These are phyloP conservation scores for Trypanosoma melophagium DNA, from an alignment of 208 protist species.

Conservation along the genomic window DNA sequence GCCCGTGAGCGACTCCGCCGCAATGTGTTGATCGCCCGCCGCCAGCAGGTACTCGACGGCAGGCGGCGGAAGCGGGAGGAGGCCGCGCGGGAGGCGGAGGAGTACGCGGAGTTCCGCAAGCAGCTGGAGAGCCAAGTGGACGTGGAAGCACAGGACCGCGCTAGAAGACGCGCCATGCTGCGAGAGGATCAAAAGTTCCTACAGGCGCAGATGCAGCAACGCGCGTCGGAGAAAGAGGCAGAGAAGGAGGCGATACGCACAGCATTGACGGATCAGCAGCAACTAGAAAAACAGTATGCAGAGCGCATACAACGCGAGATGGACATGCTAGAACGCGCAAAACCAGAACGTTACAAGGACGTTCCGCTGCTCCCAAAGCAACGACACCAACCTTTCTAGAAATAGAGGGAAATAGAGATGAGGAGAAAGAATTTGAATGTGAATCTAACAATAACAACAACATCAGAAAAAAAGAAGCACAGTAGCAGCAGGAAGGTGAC, in stretches of 20 bases:
- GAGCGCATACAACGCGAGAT: slow-evolving; percentile 73
- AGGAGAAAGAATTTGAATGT: not conserved
- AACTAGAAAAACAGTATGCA: slow-evolving; percentile 48
- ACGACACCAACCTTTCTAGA: slow-evolving; percentile 42
- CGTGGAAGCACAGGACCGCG: slow-evolving; percentile 38
- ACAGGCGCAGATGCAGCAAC: slow-evolving; percentile 61
- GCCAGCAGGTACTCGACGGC: slow-evolving; percentile 80
- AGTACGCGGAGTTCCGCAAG: slow-evolving; percentile 53
- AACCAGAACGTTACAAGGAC: slow-evolving; percentile 68
- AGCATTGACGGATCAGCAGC: slow-evolving; percentile 64
- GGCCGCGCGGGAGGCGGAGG: slow-evolving; percentile 33
- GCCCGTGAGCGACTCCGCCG: slow-evolving; percentile 62
- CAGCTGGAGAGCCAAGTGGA: slow-evolving; percentile 36
- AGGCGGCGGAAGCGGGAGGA: slow-evolving; percentile 45
- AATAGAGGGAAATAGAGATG: too few species aligned
- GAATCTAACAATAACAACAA: not conserved
- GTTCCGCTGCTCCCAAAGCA: slow-evolving; percentile 63
- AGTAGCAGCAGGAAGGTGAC: not conserved
- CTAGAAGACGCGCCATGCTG: slow-evolving; percentile 39
- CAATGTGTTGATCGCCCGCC: slow-evolving; percentile 71
- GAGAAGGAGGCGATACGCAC: slow-evolving; percentile 34
- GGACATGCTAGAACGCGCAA: slow-evolving; percentile 73
- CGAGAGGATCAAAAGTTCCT: slow-evolving; percentile 75
- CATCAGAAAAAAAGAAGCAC: not conserved
- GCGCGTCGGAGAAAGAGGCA: slow-evolving; percentile 40